phyloP scores from a whole-genome alignment of 768 basidiomycete genomes.

The Calvatia gigantea region DNA sequence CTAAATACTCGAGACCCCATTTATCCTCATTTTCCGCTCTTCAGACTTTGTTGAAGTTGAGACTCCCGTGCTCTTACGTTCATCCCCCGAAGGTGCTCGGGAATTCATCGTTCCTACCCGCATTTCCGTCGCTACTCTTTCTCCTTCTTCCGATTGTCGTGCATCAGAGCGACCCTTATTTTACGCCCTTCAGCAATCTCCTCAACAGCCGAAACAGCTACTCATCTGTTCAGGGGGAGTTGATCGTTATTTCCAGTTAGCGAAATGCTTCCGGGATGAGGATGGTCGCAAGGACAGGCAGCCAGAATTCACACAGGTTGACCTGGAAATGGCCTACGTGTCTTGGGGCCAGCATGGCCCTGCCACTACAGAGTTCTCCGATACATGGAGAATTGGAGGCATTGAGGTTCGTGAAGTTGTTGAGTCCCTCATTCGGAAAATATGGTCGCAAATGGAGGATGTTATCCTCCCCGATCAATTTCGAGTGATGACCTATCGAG shows the following conservation, averaged over 20 bases:
- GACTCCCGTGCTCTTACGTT: constrained; percentile 86
- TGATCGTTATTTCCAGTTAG: constrained; percentile 91
- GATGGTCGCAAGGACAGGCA: constrained; percentile 93
- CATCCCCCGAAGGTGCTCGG: constrained; percentile 91
- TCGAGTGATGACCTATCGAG: constrained; percentile 80
- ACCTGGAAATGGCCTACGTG: constrained; percentile 95
- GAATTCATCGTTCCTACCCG: constrained; percentile 91
- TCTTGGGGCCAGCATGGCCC: constrained; percentile 59
- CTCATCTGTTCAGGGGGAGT: constrained; percentile 86
- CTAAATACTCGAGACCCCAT: constrained; percentile 7
- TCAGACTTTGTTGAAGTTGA: constrained; percentile 91
- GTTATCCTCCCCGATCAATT: constrained; percentile 60
- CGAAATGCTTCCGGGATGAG: constrained; percentile 94
- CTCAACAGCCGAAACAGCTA: constrained; percentile 94
- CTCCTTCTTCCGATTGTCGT: constrained; percentile 22
- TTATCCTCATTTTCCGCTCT: constrained; percentile 14
- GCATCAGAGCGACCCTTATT: constrained; percentile 42
- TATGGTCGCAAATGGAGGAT: constrained; percentile 74
- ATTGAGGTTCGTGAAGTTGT: constrained; percentile 75
- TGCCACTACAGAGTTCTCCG: constrained; percentile 17
- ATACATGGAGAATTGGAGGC: constrained; percentile 84
- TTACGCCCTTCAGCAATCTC: constrained; percentile 91
- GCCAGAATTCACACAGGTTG: constrained; percentile 96
- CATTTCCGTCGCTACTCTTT: constrained; percentile 21
- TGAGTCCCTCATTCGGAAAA: constrained; percentile 66